Conservation (phyloP, 176 grass and related monocot genomes). For the Musa beccarii region DNA sequence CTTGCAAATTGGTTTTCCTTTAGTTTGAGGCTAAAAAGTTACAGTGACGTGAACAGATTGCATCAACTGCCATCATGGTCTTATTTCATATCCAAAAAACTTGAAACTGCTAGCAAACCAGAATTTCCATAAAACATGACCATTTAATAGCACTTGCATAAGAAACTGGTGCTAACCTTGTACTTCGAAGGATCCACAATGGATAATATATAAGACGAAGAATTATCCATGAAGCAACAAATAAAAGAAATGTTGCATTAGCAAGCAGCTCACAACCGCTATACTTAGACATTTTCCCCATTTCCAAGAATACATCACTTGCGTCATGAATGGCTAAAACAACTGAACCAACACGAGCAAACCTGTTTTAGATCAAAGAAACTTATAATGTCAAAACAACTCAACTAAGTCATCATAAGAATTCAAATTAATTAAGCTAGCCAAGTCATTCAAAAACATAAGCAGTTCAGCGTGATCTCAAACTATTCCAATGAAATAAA, state of each 20-base stretch:
- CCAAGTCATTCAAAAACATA: no score
- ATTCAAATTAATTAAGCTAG: not conserved
- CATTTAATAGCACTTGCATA: not conserved
- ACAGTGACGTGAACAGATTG: no score
- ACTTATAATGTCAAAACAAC: not conserved
- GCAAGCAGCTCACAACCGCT: not conserved
- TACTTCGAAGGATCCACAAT: conserved; percentile 11
- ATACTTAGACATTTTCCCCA: not conserved
- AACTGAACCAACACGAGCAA: conserved; percentile 9
- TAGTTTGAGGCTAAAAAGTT: no score
- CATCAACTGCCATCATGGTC: no score
- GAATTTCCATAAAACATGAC: not conserved
- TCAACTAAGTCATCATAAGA: not conserved
- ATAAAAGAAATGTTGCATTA: not conserved
- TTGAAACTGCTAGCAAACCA: not conserved
- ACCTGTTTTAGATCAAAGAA: not conserved
- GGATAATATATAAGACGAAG: not conserved
- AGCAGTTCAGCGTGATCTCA: no score
- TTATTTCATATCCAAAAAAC: not conserved
- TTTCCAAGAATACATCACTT: conserved; percentile 8
- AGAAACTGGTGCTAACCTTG: not conserved
- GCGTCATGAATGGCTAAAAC: conserved; percentile 12
- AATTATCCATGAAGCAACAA: conserved; percentile 8
- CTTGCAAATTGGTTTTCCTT: no score
- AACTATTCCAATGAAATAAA: no score